Base-by-base conservation (phyloP, 768 basidiomycete species). In the Paxillus rubicundulus region DNA sequence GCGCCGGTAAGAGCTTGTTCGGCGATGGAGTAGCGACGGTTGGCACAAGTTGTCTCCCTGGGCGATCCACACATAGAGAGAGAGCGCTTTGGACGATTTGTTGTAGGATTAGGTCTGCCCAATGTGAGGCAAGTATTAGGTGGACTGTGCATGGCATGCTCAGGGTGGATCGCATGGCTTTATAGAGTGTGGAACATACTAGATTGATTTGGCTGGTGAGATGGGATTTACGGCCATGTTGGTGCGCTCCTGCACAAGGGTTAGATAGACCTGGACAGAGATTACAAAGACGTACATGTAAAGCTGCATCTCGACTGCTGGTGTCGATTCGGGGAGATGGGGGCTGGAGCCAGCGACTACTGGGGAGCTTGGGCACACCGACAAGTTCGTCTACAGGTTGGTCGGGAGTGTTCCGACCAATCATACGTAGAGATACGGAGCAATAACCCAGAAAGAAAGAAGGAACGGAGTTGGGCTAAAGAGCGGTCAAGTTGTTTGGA, bases 1-100 rank as follows among this genome's bases (percentile, higher is more conserved):
- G 73, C 67, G 46, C 60, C 56, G 45, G 63, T 65, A 36, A 82
- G 73, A 27, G 72, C 72, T 40, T 67, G 67, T 66, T 81, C 78
- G 27, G 76, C 78, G 24, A 63, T 52, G 3, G 70, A 68, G 59
- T 82, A 80, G 34, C 80, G 76, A n/a, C 56, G 65, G 44, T 65
- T 61, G 50, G 74, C 68, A 47, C 66, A 56, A 55, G 60, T 59
- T 10, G 57, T 49, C 53, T 64, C 62, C 54, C 62, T 58, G 24
- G 48, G 39, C 14, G 69, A 70, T 70, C 60, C 64, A 52, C 69
- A 60, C 3, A 58, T 42, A 17, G 63, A 66, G 34, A 54, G 64
- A 2, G 39, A 40, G 30, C 48, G 47, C 10, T 18, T 43, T 17
- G 44, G 55, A 41, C n/a, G 47, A 30, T 27, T 20, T 17, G 53